Evolutionary conservation across 2,329 filamentous ascomycete genomes (phyloP).

Genomic region (Whalleya microplaca): DNA sequence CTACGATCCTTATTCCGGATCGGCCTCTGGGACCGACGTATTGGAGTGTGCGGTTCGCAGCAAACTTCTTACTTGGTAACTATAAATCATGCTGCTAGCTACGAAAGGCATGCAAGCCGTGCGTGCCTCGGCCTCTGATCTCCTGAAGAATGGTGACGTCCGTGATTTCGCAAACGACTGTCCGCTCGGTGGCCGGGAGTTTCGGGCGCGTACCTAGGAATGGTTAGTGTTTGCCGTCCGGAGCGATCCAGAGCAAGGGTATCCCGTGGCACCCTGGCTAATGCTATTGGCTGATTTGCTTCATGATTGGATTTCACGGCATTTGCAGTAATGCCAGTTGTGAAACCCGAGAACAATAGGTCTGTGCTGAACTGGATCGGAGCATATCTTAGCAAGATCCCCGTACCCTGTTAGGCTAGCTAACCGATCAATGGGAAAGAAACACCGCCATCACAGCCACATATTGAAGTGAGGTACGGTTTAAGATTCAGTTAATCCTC

Average conservation of each 20-base stretch:
- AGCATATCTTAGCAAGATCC: not conserved
- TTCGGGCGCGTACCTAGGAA: constrained; percentile 26
- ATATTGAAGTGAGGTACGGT: not conserved
- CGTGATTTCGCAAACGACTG: constrained; percentile 30
- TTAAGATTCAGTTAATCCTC: not conserved
- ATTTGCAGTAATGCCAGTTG: not conserved
- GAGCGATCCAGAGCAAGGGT: constrained; percentile 19
- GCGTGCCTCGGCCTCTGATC: constrained; percentile 33
- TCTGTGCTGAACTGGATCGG: not conserved
- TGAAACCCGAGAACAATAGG: not conserved
- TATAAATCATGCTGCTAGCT: constrained; percentile 26
- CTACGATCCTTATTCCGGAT: constrained; percentile 12
- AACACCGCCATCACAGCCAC: not conserved
- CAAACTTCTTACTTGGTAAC: constrained; percentile 19
- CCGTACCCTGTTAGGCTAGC: not conserved
- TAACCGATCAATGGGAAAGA: not conserved
- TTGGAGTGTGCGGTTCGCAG: constrained; percentile 2
- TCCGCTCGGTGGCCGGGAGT: constrained; percentile 26
- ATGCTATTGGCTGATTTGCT: constrained; percentile 5
- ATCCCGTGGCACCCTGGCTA: constrained; percentile 4
- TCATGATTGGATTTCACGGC: constrained; percentile 1
- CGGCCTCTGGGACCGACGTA: constrained; percentile 9
- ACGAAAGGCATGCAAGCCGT: constrained; percentile 34
- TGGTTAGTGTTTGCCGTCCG: constrained; percentile 21
- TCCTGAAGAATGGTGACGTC: constrained; percentile 30